phyloP scores from a whole-genome alignment of 352 stramenopile genomes.

The Globisporangium middletonii region DNA sequence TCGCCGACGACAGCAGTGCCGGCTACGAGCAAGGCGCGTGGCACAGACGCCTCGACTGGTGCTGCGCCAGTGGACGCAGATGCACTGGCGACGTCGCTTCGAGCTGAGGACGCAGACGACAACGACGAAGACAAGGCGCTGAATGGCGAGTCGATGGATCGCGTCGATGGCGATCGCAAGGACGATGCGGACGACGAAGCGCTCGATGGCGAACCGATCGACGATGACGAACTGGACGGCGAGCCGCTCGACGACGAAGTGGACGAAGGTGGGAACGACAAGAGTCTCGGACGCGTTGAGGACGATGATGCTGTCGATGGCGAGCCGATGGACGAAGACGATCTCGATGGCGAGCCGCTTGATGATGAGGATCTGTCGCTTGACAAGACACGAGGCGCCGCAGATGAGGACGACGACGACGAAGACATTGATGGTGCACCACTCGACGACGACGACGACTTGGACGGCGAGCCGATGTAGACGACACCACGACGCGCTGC shows the following conservation, averaged over 20 bases:
- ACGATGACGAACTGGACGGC: constrained; percentile 21
- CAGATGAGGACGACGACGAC: constrained; percentile 15
- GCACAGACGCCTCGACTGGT: too few species aligned
- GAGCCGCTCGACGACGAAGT: constrained; percentile 16
- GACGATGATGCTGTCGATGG: constrained; percentile 34
- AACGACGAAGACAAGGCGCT: background rate
- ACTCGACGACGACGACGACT: constrained; percentile 19
- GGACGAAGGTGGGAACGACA: constrained; percentile 3
- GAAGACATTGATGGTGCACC: constrained; percentile 28
- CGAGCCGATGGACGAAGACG: constrained; percentile 29
- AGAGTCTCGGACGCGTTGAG: background rate
- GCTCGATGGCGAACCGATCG: constrained; percentile 33
- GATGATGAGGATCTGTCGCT: constrained; percentile 7
- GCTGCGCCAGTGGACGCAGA: too few species aligned
- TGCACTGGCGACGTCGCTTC: too few species aligned
- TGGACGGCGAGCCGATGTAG: constrained; percentile 28
- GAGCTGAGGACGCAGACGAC: background rate
- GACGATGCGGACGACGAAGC: constrained; percentile 16
- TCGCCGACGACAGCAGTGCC: constrained; percentile 19
- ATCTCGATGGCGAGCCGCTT: constrained; percentile 23
- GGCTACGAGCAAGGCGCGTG: background rate
- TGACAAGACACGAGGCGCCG: too few species aligned
- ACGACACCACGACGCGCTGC: background rate
- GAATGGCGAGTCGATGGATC: too few species aligned
- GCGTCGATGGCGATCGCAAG: too few species aligned